Evolutionary conservation across 805 yeast genomes (phyloP).

Genomic region (Barnettozyma sp.): DNA sequence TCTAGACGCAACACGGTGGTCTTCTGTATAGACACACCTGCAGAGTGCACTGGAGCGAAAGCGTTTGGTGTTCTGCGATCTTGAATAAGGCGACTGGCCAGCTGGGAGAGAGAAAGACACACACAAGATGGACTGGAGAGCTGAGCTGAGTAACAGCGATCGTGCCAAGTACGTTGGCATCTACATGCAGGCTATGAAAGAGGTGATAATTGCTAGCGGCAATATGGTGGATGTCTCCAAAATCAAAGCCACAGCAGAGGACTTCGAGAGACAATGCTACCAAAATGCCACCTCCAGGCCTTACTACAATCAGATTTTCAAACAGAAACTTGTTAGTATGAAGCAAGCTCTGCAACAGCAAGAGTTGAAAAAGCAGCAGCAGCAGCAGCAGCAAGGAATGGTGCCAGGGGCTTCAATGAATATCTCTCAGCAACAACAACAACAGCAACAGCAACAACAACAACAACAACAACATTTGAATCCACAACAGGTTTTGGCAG

Average conservation of each 20-base stretch:
- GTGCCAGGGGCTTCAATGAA: constrained; percentile 15
- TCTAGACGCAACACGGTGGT: too few species aligned
- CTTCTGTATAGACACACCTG: too few species aligned
- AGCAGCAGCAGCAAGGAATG: constrained; percentile 34
- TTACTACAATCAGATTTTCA: constrained; percentile 46
- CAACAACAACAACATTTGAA: constrained; percentile 18
- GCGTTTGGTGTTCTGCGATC: too few species aligned
- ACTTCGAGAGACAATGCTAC: constrained; percentile 62
- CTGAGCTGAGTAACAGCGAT: constrained; percentile 19
- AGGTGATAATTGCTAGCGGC: constrained; percentile 17
- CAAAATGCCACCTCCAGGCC: constrained; percentile 49
- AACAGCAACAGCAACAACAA: constrained; percentile 25
- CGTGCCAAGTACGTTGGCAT: constrained; percentile 21
- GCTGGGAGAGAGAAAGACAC: background rate
- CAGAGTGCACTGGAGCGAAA: too few species aligned
- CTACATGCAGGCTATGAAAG: constrained; percentile 20
- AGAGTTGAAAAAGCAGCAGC: constrained; percentile 27
- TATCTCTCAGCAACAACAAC: constrained; percentile 14
- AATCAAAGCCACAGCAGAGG: constrained; percentile 54
- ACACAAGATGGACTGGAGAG: constrained; percentile 24
- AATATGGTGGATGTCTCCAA: constrained; percentile 30
- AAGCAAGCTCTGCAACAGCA: constrained; percentile 20
- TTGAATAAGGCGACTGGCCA: too few species aligned
- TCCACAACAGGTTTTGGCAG: constrained; percentile 3
- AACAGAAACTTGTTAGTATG: constrained; percentile 22